Base-by-base conservation (phyloP, 2,329 filamentous ascomycete species). In the Metarhizium brunneum region DNA sequence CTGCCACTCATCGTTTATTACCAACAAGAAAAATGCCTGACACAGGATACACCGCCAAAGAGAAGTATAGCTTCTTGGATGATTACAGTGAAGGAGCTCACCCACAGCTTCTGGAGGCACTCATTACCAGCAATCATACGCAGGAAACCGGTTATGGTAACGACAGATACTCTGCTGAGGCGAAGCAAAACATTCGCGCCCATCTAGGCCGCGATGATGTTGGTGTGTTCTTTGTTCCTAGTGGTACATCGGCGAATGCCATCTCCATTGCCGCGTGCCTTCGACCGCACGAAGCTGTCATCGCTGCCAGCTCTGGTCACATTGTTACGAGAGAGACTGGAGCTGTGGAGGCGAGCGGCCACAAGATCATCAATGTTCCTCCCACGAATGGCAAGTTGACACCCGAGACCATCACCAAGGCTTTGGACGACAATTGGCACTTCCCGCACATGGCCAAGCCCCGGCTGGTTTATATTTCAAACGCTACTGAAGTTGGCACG, bases 61-160 rank as follows among this genome's bases (percentile, higher is more conserved):
- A 56, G 4, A 64, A 60, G 32, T 79, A 78, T 61, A 76, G 74
- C 63, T 75, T 79, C 55, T 67, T 75, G 50, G 76, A 79, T 59
- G 76, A 79, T 59, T 79, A 79, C 61, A 76, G 74, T 63, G 76
- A 79, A 57, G 77, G 76, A 40, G 76, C 75, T 0, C 77, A 79
- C 57, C 76, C 77, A 5, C 67, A 70, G n/a, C 65, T 79, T 3
- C 69, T 79, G 32, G 70, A 77, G 48, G 74, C 76, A 10, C 66
- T 79, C 2, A 61, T 77, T 16, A 62, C 67, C 36, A 73, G 70
- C 61, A 79, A 79, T 54, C 61, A 62, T 3, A 69, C 70, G 1
- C 76, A 79, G 52, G 73, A 79, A 60, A 63, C 68, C 6, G 72
- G 76, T 36, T 79, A 79, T 59, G 77, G 76, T 14, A 68, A 67